phyloP scores from a whole-genome alignment of 1,139 yeast genomes.

The Debaryomyces singareniensis region DNA sequence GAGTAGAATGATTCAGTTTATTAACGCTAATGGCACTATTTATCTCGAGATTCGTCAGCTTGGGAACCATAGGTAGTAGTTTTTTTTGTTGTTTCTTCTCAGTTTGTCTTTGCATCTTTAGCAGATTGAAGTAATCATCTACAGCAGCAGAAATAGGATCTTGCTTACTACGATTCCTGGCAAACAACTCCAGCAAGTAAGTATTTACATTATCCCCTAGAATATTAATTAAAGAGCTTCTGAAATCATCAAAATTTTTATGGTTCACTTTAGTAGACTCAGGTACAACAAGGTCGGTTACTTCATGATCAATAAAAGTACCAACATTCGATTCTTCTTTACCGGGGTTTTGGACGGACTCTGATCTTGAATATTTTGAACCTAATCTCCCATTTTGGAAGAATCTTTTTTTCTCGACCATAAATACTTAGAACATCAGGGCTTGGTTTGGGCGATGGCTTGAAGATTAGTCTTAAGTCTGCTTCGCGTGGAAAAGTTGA shows the following conservation, averaged over 20 bases:
- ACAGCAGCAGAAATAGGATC: constrained; percentile 23
- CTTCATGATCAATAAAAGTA: background rate
- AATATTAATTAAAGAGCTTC: background rate
- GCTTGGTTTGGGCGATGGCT: too few relatives aligned
- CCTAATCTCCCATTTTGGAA: too few relatives aligned
- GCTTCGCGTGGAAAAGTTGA: background rate
- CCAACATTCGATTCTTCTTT: background rate
- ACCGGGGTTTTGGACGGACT: too few relatives aligned
- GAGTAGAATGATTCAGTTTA: constrained; percentile 10
- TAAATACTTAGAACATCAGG: too few relatives aligned
- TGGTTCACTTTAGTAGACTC: background rate
- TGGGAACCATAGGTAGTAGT: background rate
- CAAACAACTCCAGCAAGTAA: constrained; percentile 13
- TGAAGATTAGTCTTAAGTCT: background rate
- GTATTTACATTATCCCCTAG: background rate
- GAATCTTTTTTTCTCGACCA: too few relatives aligned
- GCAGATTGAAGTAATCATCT: constrained; percentile 17
- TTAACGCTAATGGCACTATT: background rate
- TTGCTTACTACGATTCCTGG: constrained; percentile 16
- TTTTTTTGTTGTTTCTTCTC: background rate
- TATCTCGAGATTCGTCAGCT: background rate
- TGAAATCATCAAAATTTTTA: background rate
- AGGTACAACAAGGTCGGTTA: background rate
- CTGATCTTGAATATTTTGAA: too few relatives aligned
- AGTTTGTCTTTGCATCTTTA: background rate